Base-by-base conservation (phyloP, 1,139 yeast species). In the Lodderomyces oxycetoniae region DNA sequence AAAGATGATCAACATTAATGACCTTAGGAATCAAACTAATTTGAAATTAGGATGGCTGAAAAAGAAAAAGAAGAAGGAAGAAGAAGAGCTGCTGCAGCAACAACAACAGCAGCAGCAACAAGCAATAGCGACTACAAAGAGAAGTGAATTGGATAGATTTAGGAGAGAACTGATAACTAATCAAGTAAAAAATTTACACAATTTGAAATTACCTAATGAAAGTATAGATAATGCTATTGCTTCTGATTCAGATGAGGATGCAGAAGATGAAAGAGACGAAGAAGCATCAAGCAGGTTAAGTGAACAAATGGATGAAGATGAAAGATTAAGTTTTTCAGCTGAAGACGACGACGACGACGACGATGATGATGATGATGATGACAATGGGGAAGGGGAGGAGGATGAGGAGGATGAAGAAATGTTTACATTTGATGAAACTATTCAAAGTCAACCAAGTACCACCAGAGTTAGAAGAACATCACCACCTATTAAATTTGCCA, bases 131-230 rank as follows among this genome's bases (percentile, higher is more conserved):
- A 36, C 15, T 13, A 12, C 15, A 11, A 17, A 17, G 3, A 26
- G 26, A 25, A 21, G 22, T 10, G 17, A 19, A 7, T 14, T 36
- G 11, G 22, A 30, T 16, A 35, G 25, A 11, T 32, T 52, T 28
- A 52, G 79, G 48, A 60, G 85, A 41, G 81, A 76, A 45, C 71
- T 79, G 17, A 78, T 79, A 34, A 73, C 82, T 17, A 68, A 63
- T 44, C 55, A 63, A 23, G 55, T 54, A 30, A 56, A 63, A 17
- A 75, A 71, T 44, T 53, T 67, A 28, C 79, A 74, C 50, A 65
- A 63, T 44, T 46, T 68, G 17, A 64, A 59, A 39, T 50, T 75
- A 5, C 80, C 80, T 37, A 50, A 46, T 33, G 73, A 66, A 40
- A 44, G 37, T 2, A 43, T 43, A 31, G 47, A 51, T 32, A 52